These are phyloP conservation scores for Atkinsonella texensis DNA, from an alignment of 2,329 filamentous ascomycete genomes.

Conservation along the genomic window DNA sequence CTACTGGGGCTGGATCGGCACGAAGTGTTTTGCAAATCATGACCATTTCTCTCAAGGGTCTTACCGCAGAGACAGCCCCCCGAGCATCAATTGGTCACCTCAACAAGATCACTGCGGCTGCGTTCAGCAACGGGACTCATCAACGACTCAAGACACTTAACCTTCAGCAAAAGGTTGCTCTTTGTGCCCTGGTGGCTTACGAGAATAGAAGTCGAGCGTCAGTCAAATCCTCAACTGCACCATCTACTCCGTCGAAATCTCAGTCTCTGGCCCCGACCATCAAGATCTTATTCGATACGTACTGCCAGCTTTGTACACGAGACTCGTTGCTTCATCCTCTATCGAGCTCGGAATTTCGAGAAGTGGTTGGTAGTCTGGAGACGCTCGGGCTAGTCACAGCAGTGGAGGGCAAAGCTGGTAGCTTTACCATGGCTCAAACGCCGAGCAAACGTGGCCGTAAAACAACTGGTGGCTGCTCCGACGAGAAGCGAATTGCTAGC, in stretches of 20 bases:
- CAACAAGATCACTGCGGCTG: slow-evolving; percentile 78
- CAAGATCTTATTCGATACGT: slow-evolving; percentile 74
- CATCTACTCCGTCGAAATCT: slow-evolving; percentile 48
- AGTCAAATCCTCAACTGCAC: slow-evolving; percentile 29
- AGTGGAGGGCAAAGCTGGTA: slow-evolving; percentile 59
- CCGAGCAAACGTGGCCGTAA: slow-evolving; percentile 58
- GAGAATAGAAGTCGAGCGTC: slow-evolving; percentile 56
- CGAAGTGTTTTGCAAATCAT: slow-evolving; percentile 36
- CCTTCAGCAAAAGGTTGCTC: slow-evolving; percentile 87
- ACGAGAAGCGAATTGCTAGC: slow-evolving; percentile 70
- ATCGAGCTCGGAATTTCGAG: slow-evolving; percentile 83
- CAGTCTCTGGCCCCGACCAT: slow-evolving; percentile 60
- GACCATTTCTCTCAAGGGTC: slow-evolving; percentile 40
- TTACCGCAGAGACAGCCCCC: slow-evolving; percentile 71
- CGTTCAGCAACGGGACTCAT: slow-evolving; percentile 78
- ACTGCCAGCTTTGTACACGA: slow-evolving; percentile 68
- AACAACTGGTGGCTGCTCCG: slow-evolving; percentile 39
- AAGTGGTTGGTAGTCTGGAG: slow-evolving; percentile 82
- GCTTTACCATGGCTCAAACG: slow-evolving; percentile 51
- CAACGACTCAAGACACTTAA: slow-evolving; percentile 82
- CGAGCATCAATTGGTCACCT: slow-evolving; percentile 83
- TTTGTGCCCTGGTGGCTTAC: slow-evolving; percentile 80
- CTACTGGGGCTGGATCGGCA: slow-evolving; percentile 21
- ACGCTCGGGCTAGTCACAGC: slow-evolving; percentile 68
- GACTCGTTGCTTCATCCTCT: slow-evolving; percentile 86